phyloP scores from a whole-genome alignment of 441 rosid genomes.

The Populus tomentosa region DNA sequence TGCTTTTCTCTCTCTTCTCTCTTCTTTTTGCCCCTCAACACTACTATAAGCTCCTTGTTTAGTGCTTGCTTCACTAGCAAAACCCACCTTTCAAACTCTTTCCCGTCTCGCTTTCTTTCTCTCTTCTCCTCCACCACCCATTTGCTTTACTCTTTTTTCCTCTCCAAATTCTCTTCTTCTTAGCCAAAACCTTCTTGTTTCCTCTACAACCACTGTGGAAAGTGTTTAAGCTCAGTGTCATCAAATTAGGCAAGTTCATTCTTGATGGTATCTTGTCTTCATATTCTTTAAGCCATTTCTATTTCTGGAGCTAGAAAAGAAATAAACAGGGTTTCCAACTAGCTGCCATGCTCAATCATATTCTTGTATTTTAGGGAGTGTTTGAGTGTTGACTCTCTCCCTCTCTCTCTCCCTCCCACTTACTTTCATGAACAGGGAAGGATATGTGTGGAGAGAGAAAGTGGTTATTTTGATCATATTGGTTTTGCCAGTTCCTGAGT shows the following conservation, averaged over 20 bases:
- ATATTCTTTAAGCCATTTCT: not conserved
- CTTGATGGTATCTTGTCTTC: not conserved
- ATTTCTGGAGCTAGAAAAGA: not conserved
- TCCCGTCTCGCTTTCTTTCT: slow-evolving; percentile 15
- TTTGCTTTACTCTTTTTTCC: not conserved
- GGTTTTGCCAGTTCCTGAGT: slow-evolving; percentile 17
- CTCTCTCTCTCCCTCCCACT: slow-evolving; percentile 7
- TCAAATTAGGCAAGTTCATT: too few species aligned
- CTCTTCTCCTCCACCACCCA: slow-evolving; percentile 8
- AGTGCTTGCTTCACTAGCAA: slow-evolving; percentile 48
- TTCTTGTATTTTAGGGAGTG: not conserved
- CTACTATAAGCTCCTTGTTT: slow-evolving; percentile 53
- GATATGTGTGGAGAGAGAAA: slow-evolving; percentile 24
- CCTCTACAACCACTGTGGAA: not conserved
- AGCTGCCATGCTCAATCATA: not conserved
- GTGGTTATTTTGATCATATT: slow-evolving; percentile 13
- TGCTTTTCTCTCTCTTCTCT: slow-evolving; percentile 23
- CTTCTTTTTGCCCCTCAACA: slow-evolving; percentile 28
- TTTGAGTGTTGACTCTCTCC: not conserved
- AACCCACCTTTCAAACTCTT: slow-evolving; percentile 39
- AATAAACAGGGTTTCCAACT: not conserved
- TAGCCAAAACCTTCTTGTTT: not conserved
- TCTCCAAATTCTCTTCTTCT: not conserved
- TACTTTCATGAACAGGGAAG: slow-evolving; percentile 13
- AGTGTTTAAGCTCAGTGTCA: not conserved